Percentiles rank a stretch among this genome's conserved stretches.
Evolutionary conservation across 2,329 filamentous ascomycete species (phyloP).

Genomic region (Colletotrichum cereale): DNA sequence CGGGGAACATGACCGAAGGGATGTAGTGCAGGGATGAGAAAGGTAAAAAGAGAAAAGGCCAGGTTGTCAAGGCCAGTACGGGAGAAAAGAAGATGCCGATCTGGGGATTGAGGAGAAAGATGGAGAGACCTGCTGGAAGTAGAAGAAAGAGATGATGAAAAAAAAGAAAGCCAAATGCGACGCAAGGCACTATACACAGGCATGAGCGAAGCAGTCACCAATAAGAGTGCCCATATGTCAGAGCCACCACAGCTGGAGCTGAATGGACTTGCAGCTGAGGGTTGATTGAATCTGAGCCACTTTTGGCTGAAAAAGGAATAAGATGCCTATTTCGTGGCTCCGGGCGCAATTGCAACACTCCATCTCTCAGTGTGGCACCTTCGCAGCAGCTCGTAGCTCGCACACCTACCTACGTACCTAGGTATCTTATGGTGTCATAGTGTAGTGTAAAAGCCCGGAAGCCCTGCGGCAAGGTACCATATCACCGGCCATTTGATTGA

Average conservation of each 20-base stretch:
- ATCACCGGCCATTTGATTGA: constrained; percentile 3
- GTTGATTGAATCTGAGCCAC: not conserved
- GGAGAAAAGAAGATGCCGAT: not conserved
- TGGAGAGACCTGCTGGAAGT: not conserved
- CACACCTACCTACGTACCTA: not conserved
- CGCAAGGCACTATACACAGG: not conserved
- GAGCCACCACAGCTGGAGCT: constrained; percentile 4
- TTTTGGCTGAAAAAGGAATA: constrained; percentile 9
- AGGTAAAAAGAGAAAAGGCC: not conserved
- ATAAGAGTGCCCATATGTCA: not conserved
- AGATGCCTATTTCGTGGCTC: constrained; percentile 27
- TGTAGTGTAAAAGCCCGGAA: not conserved
- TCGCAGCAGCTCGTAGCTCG: not conserved
- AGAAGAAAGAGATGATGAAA: not conserved
- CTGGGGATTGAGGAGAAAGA: not conserved
- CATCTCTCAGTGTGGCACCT: constrained; percentile 1
- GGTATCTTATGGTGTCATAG: not conserved
- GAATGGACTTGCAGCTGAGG: constrained; percentile 7
- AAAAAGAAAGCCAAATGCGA: not conserved
- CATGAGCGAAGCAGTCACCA: not conserved
- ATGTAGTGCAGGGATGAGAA: constrained; percentile 6
- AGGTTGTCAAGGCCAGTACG: not conserved
- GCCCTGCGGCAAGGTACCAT: constrained; percentile 5
- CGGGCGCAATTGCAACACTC: constrained; percentile 16
- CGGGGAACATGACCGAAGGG: not conserved